Base-by-base conservation (phyloP, 2,329 filamentous ascomycete genomes). In the Hypoxylon rubiginosum region DNA sequence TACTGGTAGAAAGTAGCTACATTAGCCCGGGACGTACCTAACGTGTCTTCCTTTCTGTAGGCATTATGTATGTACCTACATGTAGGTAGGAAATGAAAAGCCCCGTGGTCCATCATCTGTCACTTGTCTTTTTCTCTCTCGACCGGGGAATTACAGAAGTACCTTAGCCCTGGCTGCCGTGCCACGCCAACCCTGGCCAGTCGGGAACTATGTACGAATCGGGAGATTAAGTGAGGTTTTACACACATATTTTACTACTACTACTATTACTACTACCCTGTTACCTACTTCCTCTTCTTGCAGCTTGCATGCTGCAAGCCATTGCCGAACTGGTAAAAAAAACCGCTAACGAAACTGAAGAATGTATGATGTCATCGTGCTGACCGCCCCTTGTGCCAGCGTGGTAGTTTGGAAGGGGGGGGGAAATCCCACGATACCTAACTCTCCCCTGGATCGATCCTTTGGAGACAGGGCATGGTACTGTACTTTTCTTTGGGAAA, bases 301-400 rank as follows among this genome's bases (percentile, higher is more conserved):
- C 39, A 24, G 21, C 24, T 7, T 48, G 26, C 28, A 11, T 15
- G 34, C 34, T 28, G 24, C 24, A 48, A 17, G 21, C 21, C 45
- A 32, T 15, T 32, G 49, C 49, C 49, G 49, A 17, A 32, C 32
- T 52, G 17, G 26, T 24, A 51, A 6, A n/a, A 7, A 39, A 41
- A 6, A n/a, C 5, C 26, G 48, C 26, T 34, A 34, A 1, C 11
- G 32, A 17, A 13, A 1, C 30, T 10, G 10, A 49, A 58, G 4
- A 55, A 52, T 52, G 15, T 19, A 63, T 66, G 62, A 67, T 64
- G 67, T 69, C 62, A 66, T 68, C 48, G 54, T 67, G 59, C 62
- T 67, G 63, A 66, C 66, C 58, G 58, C 62, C 55, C 54, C 13
- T 24, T 21, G 28, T 32, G 19, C 28, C 28, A 36, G 43, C 21